Base-by-base conservation (phyloP, 345 rosid genomes). In the Camelina sativa region DNA sequence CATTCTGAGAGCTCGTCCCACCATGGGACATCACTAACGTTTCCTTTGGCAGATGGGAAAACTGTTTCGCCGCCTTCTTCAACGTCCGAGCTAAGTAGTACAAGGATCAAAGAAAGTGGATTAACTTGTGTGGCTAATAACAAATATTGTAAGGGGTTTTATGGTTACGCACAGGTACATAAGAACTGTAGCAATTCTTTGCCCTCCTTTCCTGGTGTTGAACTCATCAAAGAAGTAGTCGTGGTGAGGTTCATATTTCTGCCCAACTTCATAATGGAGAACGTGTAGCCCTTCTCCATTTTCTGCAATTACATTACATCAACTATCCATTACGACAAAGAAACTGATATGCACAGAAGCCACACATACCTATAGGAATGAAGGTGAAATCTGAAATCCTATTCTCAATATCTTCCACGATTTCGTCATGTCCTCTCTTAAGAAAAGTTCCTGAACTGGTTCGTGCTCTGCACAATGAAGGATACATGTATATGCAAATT, bases 51-150 rank as follows among this genome's bases (percentile, higher is more conserved):
- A 69, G 81, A 43, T 61, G 98, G 98, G 77, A 94, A 91, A 16
- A 94, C 91, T 4, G 95, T 91, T 83, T 91, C 97, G 1, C 98
- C 98, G 30, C 98, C 98, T 87, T 94, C 96, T 61, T 91, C 96
- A 71, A 91, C 96, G 17, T 94, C 98, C 44, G 97, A 87, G 75
- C 96, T 66, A 47, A 23, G 8, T 6, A 50, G 82, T 56, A 64
- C 44, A 23, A 32, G 1, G 7, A 62, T 60, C 28, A 82, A 78
- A 28, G 62, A 47, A 56, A 35, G 58, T 64, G 28, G 53, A 71
- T 35, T 62, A 44, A 5, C 12, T 23, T 12, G 60, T 12, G 60
- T 7, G 64, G 8, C 17, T 41, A 20, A 32, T 55, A 30, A 53
- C 46, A 44, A 58, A 57, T 13, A 56, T 47, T 22, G 2, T 5